Base-by-base conservation (phyloP, 2,329 filamentous ascomycete species). In the Sporothrix dimorphospora region DNA sequence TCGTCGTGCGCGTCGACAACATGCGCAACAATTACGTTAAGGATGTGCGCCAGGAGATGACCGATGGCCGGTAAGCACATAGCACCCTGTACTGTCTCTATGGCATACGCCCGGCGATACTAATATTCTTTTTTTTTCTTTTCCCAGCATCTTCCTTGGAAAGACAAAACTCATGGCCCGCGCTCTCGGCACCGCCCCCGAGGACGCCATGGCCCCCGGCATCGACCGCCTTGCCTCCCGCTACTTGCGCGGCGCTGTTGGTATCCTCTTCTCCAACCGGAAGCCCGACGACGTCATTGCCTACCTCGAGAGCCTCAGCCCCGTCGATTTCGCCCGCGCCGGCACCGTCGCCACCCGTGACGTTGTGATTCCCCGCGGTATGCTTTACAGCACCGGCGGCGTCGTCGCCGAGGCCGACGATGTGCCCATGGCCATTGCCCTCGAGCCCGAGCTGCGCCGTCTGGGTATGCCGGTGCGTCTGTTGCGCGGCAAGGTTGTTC, bases 101-200 rank as follows among this genome's bases (percentile, higher is more conserved):
- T 3, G 16, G 4, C 38, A 2, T 9, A n/a, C 34, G 2, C 53
- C 49, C 53, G 53, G 27, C 19, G 24, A 45, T 30, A 42, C 6
- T 47, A 14, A 16, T 12, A 4, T 12, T 9, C 45, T 1, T 42
- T 24, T 9, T 67, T 40, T 49, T 40, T 16, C 38, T 45, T 57
- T n/a, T 45, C 11, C 65, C 78, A 96, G 94, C 78, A 86, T 99
- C 81, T 98, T 98, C 89, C 98, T 98, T 83, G 96, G 95, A 84
- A 99, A 98, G 86, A 98, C 95, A 73, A 98, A 98, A 85, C 94
- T 99, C 82, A 98, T 98, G 94, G 91, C 93, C 78, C 95, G 96
- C 83, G 94, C 96, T 72, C 91, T 99, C 34, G 96, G 96, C 79
- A 88, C 88, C 75, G 90, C 86, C 70, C 87, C 90, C 76, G 91